Conservation (phyloP, 2,329 filamentous ascomycete genomes). For the Cordyceps cicadae region DNA sequence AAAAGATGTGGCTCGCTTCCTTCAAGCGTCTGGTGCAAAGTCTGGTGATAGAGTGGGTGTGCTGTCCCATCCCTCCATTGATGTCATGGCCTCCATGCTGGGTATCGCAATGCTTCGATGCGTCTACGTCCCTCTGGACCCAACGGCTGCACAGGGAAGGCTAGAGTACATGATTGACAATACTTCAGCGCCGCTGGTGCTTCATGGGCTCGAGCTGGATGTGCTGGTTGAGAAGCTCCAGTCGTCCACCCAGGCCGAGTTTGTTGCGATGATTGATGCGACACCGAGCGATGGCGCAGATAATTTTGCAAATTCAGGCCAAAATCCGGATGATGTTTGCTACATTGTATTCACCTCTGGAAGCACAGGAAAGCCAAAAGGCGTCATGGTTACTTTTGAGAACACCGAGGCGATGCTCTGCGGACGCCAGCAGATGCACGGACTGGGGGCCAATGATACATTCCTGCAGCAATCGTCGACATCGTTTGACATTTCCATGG, state of each 20-base stretch:
- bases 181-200: neutral
- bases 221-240: neutral
- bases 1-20: neutral
- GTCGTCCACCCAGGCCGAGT: neutral
- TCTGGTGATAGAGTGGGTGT: neutral
- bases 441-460: neutral
- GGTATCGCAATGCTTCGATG: neutral
- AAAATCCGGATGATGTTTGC: neutral
- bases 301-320: no score
- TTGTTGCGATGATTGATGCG: neutral
- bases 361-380: conserved; percentile 3
- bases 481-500: neutral
- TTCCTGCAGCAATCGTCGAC: neutral
- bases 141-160: neutral
- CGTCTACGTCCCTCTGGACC: conserved; percentile 2
- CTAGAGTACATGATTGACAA: conserved; percentile 1
- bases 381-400: conserved; percentile 1
- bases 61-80: neutral
- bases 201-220: neutral
- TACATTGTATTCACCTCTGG: conserved; percentile 3
- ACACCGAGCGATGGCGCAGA: neutral
- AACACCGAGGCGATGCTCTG: conserved; percentile 4
- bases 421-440: neutral
- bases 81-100: conserved; percentile 2
- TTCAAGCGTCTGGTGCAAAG: neutral